phyloP scores from a whole-genome alignment of 495 filamentous ascomycete species.

The Platismatia glauca region DNA sequence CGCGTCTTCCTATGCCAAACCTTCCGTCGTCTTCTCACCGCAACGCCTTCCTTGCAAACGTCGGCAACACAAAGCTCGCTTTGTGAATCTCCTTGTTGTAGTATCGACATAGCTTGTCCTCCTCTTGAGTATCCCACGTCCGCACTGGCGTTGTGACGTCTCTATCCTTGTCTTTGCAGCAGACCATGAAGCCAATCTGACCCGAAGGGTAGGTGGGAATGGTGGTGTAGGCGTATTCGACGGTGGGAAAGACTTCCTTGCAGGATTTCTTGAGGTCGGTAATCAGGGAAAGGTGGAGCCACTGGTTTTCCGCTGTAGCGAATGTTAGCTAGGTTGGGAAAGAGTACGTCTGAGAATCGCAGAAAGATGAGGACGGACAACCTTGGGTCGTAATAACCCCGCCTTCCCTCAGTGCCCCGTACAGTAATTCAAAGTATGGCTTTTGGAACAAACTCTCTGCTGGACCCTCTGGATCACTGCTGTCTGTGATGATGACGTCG shows the following conservation, averaged over 20 bases:
- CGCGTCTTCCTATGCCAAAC: not conserved
- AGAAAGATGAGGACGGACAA: conserved; percentile 64
- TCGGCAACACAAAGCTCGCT: conserved; percentile 87
- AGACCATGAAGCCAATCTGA: conserved; percentile 99
- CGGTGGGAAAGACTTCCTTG: conserved; percentile 92
- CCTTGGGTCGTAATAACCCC: conserved; percentile 99
- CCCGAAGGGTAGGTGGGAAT: conserved; percentile 99
- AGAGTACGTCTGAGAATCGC: conserved; percentile 6
- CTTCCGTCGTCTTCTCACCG: not conserved
- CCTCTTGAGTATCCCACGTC: conserved; percentile 71
- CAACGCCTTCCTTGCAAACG: conserved; percentile 70
- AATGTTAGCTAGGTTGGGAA: conserved; percentile 30
- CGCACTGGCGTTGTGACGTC: conserved; percentile 79
- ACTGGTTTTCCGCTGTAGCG: conserved; percentile 80
- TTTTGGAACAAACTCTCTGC: conserved; percentile 96
- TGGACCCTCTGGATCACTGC: conserved; percentile 91
- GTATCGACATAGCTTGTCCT: conserved; percentile 85
- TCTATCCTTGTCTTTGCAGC: conserved; percentile 80
- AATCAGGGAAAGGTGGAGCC: conserved; percentile 92
- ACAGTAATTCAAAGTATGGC: conserved; percentile 91
- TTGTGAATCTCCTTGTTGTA: conserved; percentile 94
- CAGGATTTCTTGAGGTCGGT: conserved; percentile 87
- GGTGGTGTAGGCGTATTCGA: conserved; percentile 98
- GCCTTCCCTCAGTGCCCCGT: conserved; percentile 81
- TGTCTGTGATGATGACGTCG: conserved; percentile 99